Evolutionary conservation across 768 basidiomycete genomes (phyloP).

Genomic region (Candolleomyces efflorescens): DNA sequence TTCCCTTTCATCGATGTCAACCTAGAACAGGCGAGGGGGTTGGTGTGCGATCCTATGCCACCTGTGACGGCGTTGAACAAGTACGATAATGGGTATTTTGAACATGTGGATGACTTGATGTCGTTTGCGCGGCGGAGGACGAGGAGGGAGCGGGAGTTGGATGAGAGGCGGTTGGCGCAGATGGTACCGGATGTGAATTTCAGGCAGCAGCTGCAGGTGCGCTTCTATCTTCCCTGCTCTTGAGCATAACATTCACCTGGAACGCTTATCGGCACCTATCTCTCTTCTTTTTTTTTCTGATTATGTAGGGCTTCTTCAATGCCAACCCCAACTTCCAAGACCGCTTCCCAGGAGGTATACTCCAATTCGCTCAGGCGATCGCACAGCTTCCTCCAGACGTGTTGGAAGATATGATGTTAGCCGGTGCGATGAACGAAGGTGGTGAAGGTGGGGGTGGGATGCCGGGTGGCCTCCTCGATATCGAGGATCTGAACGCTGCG

Average conservation of each 20-base stretch:
- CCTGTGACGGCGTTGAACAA: conserved; percentile 53
- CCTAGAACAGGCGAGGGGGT: conserved; percentile 46
- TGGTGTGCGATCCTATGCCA: conserved; percentile 86
- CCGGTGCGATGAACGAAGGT: conserved; percentile 33
- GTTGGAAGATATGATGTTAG: conserved; percentile 57
- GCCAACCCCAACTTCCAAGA: conserved; percentile 50
- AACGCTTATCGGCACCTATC: background rate
- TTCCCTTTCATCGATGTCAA: conserved; percentile 68
- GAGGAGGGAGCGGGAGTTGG: conserved; percentile 37
- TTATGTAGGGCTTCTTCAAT: conserved; percentile 43
- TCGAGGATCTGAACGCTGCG: conserved; percentile 13
- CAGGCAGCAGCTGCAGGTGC: conserved; percentile 53
- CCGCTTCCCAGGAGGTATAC: conserved; percentile 62
- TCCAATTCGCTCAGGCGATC: conserved; percentile 56
- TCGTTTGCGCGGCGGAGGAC: conserved; percentile 31
- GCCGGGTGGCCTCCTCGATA: conserved; percentile 37
- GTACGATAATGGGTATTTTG: conserved; percentile 79
- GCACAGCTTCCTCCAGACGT: conserved; percentile 52
- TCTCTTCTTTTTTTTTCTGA: conserved; percentile 3
- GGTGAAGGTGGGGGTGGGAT: conserved; percentile 36
- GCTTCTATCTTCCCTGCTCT: background rate
- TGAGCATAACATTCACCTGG: background rate
- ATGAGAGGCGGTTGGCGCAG: conserved; percentile 50
- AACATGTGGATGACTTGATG: conserved; percentile 51
- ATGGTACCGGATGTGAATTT: conserved; percentile 56